Percentiles rank a stretch among this genome's conserved stretches.
These are phyloP conservation scores for Pythium aristosporum DNA, from an alignment of 352 stramenopile species.

Conservation along the genomic window DNA sequence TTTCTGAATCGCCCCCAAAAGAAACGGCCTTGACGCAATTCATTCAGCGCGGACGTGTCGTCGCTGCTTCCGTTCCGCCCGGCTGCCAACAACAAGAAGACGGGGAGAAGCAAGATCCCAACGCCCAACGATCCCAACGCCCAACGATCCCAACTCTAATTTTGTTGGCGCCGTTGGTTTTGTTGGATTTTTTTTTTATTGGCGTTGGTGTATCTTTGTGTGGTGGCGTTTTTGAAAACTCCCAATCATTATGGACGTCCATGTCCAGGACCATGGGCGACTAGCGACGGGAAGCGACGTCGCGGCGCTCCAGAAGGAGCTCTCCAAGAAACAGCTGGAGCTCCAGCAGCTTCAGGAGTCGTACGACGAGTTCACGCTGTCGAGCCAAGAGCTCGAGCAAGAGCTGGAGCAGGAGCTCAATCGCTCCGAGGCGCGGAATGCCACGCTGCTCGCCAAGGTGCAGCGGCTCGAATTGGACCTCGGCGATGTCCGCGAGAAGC, in stretches of 20 bases:
- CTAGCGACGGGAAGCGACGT: slow-evolving; percentile 7
- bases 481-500: slow-evolving; percentile 40
- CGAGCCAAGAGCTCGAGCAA: slow-evolving; percentile 74
- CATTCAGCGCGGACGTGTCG: neutral
- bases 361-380: slow-evolving; percentile 84
- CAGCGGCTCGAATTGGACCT: slow-evolving; percentile 60
- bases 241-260: slow-evolving; percentile 8
- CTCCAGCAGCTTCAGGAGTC: slow-evolving; percentile 67
- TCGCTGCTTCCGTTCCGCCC: neutral
- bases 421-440: slow-evolving; percentile 54
- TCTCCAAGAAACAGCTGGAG: slow-evolving; percentile 58
- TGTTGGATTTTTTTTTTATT: neutral
- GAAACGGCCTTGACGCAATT: neutral
- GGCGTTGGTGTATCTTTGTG: neutral
- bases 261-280: neutral
- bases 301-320: slow-evolving; percentile 40
- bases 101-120: neutral
- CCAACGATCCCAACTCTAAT: too few relatives aligned
- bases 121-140: neutral
- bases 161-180: slow-evolving; percentile 3
- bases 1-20: neutral
- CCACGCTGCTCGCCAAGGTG: slow-evolving; percentile 40
- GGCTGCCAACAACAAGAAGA: neutral
- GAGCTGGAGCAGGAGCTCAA: slow-evolving; percentile 76
- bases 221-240: neutral